Evolutionary conservation across 2,329 filamentous ascomycete genomes (phyloP).

Genomic region (Trematosphaeria pertusa): DNA sequence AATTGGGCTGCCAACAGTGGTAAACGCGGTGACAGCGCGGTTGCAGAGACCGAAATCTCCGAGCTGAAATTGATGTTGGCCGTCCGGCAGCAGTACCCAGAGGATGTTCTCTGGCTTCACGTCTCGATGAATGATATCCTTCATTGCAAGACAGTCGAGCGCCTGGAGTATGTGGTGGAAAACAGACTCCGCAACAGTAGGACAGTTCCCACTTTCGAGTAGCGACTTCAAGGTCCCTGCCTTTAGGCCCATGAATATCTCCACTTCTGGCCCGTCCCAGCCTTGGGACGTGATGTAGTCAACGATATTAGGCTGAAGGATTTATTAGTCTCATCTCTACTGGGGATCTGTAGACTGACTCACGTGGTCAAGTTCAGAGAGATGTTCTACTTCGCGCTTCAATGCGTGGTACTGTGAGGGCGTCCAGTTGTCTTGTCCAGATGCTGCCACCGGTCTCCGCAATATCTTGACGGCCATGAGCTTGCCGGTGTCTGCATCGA

Average conservation of each 20-base stretch:
- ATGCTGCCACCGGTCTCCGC: no score
- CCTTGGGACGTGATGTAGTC: slow-evolving; percentile 18
- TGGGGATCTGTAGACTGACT: no score
- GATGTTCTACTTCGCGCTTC: slow-evolving; percentile 7
- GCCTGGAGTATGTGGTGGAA: slow-evolving; percentile 25
- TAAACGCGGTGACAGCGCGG: slow-evolving; percentile 3
- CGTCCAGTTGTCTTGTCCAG: no score
- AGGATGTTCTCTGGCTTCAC: slow-evolving; percentile 32
- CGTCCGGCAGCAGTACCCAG: slow-evolving; percentile 13
- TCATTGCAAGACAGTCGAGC: slow-evolving; percentile 23
- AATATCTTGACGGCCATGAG: no score
- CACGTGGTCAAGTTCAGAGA: no score
- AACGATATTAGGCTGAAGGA: slow-evolving; percentile 11
- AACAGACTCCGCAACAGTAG: background rate
- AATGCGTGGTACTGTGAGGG: no score
- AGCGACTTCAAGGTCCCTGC: slow-evolving; percentile 5
- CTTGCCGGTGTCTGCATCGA: no score
- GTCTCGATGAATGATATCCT: slow-evolving; percentile 25
- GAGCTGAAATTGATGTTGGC: slow-evolving; percentile 20
- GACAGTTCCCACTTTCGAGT: background rate
- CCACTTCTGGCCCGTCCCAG: slow-evolving; percentile 1
- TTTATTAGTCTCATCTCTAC: no score
- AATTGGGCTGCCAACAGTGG: slow-evolving; percentile 9
- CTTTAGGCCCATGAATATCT: slow-evolving; percentile 11
- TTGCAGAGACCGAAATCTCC: slow-evolving; percentile 28